These are phyloP conservation scores for Yamadazyma nakazawae DNA, from an alignment of 805 yeast genomes.

Conservation along the genomic window DNA sequence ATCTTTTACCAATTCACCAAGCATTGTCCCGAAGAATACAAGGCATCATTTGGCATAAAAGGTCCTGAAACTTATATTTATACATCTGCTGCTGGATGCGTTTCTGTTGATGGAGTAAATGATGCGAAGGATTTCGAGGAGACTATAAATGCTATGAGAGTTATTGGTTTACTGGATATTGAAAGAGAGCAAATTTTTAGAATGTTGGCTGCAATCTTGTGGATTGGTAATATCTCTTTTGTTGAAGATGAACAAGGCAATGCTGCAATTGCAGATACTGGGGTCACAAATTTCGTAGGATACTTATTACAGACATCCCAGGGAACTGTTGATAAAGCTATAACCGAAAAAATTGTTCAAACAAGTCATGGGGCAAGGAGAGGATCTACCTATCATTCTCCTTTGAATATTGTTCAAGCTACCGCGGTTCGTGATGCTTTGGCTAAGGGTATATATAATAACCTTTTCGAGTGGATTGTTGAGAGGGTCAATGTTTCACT, in stretches of 20 bases:
- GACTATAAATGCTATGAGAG: conserved; percentile 80
- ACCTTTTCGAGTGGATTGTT: conserved; percentile 95
- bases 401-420: conserved; percentile 88
- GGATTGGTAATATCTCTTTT: conserved; percentile 93
- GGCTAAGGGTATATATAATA: conserved; percentile 90
- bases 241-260: conserved; percentile 84
- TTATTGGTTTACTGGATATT: conserved; percentile 74
- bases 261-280: conserved; percentile 74
- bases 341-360: conserved; percentile 81
- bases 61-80: conserved; percentile 90
- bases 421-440: conserved; percentile 92
- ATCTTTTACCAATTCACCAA: conserved; percentile 95
- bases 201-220: conserved; percentile 76
- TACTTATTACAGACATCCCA: conserved; percentile 81
- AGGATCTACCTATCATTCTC: conserved; percentile 93
- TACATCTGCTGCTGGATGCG: conserved; percentile 83
- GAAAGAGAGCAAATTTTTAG: conserved; percentile 93
- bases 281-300: conserved; percentile 94
- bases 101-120: conserved; percentile 81
- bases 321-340: conserved; percentile 57
- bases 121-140: conserved; percentile 77
- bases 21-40: conserved; percentile 79
- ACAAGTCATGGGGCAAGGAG: conserved; percentile 86
- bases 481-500: conserved; percentile 82
- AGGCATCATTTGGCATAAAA: conserved; percentile 85